Conservation (phyloP, 441 rosid species). For the Pelargonium hybrid region DNA sequence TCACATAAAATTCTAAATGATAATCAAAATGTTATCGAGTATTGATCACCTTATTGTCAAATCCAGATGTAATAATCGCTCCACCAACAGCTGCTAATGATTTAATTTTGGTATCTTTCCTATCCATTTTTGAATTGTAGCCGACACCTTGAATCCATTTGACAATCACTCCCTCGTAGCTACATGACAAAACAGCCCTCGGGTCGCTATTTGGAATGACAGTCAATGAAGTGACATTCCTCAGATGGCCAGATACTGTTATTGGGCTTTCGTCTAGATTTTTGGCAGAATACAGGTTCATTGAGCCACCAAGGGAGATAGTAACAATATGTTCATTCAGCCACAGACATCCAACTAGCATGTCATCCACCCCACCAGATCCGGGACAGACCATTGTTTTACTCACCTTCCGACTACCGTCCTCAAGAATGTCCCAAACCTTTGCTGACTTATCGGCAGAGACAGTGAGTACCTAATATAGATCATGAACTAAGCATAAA, state of each 20-base stretch:
- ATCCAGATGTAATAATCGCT: conserved; percentile 31
- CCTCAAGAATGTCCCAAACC: conserved; percentile 37
- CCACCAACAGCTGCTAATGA: conserved; percentile 34
- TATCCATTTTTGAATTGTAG: conserved; percentile 34
- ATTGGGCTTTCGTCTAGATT: conserved; percentile 30
- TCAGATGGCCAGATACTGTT: conserved; percentile 42
- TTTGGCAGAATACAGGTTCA: conserved; percentile 26
- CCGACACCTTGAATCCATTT: conserved; percentile 52
- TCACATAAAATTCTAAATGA: not conserved
- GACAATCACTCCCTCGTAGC: conserved; percentile 49
- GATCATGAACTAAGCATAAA: not conserved
- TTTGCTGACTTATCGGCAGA: conserved; percentile 45
- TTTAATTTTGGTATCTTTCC: conserved; percentile 39
- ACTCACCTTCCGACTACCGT: conserved; percentile 31
- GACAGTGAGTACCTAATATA: conserved; percentile 30
- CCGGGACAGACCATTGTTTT: conserved; percentile 27
- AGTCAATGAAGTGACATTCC: conserved; percentile 36
- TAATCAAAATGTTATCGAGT: not conserved
- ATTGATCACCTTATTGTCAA: conserved; percentile 30
- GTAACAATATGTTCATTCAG: conserved; percentile 33
- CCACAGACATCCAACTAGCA: conserved; percentile 45
- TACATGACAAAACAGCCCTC: conserved; percentile 37
- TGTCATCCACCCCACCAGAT: conserved; percentile 31
- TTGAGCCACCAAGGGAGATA: conserved; percentile 33
- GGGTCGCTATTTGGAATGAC: conserved; percentile 20